These are phyloP conservation scores for Pyrus bretschneideri DNA, from an alignment of 306 rosid genomes.

Conservation along the genomic window DNA sequence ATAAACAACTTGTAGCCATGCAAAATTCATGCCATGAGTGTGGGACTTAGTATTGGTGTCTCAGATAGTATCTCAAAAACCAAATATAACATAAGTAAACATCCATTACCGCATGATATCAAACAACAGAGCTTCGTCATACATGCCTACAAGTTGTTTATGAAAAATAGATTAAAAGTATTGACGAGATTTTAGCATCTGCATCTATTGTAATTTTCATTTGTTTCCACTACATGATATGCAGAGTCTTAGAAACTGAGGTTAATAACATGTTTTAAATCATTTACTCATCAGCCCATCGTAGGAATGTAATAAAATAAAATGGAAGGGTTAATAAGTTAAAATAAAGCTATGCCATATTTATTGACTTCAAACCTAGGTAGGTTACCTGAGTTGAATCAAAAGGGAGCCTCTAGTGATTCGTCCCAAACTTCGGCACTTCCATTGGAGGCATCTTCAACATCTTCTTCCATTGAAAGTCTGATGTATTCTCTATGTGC, in stretches of 20 bases:
- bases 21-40: background rate
- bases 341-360: background rate
- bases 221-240: background rate
- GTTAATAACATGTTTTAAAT: background rate
- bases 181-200: background rate
- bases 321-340: background rate
- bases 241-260: background rate
- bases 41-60: background rate
- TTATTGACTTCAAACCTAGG: background rate
- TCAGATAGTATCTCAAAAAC: background rate
- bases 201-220: background rate
- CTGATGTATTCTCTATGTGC: constrained; percentile 99
- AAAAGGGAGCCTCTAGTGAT: constrained; percentile 95
- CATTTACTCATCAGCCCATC: background rate
- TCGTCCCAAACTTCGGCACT: constrained; percentile 99
- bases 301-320: background rate
- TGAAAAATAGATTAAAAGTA: background rate
- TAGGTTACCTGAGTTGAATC: constrained; percentile 28
- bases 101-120: background rate
- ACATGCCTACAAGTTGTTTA: background rate
- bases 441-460: constrained; percentile 97
- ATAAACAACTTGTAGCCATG: background rate
- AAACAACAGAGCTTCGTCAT: background rate
- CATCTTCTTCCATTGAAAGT: constrained; percentile 99
- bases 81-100: background rate